phyloP scores from a whole-genome alignment of 441 rosid species.

The Arabidopsis lyrata region DNA sequence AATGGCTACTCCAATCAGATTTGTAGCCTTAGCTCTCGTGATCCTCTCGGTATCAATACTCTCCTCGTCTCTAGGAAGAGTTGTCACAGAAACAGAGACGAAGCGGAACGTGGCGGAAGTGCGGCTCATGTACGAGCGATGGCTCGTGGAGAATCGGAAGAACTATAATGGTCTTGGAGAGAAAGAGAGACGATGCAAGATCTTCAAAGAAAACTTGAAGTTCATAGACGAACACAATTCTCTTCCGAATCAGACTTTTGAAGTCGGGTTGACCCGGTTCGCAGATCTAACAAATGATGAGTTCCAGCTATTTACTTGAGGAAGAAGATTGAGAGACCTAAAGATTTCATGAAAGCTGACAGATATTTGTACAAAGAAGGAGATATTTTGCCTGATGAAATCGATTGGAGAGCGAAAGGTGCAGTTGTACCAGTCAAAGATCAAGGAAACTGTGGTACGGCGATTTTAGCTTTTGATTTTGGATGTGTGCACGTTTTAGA shows the following conservation, averaged over 20 bases:
- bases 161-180: conserved; percentile 55
- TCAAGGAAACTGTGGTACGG: conserved; percentile 68
- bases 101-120: conserved; percentile 27
- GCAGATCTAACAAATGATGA: conserved; percentile 67
- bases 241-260: conserved; percentile 40
- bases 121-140: conserved; percentile 47
- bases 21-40: conserved; percentile 19
- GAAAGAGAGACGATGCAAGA: conserved; percentile 52
- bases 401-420: conserved; percentile 67
- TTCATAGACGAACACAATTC: conserved; percentile 56
- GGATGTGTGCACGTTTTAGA: not conserved
- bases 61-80: not conserved
- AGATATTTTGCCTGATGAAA: conserved; percentile 51
- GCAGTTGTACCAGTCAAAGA: conserved; percentile 60
- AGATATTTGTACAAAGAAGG: conserved; percentile 49
- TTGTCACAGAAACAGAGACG: conserved; percentile 21
- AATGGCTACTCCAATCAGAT: conserved; percentile 32
- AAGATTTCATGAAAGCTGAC: conserved; percentile 32
- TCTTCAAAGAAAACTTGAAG: conserved; percentile 58
- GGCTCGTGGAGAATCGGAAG: conserved; percentile 55
- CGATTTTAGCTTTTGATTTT: not conserved
- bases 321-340: conserved; percentile 40
- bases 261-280: conserved; percentile 60
- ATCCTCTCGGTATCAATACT: conserved; percentile 24
- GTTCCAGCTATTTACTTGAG: conserved; percentile 53